A percentile compares a stretch with the other conserved stretches of the same genome.
Conservation (phyloP, 225 moss, liverwort and hornwort genomes). For the Polytrichum formosum region DNA sequence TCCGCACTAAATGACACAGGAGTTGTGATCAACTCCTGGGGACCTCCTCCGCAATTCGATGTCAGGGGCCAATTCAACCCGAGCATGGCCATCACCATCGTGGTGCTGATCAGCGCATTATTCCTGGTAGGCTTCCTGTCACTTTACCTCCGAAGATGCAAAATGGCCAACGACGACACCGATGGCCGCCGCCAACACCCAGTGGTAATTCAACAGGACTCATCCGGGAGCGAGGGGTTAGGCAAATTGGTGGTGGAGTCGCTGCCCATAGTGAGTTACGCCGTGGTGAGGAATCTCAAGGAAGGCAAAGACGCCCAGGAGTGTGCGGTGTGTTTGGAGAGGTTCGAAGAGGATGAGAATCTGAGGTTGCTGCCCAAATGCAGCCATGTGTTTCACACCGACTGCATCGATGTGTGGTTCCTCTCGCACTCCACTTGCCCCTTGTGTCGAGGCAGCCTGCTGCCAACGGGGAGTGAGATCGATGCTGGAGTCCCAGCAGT, state of each 20-base stretch:
- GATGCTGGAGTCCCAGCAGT: conserved; percentile 32
- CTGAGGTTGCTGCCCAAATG: conserved; percentile 65
- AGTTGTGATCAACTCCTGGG: no score
- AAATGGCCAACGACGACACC: conserved; percentile 14
- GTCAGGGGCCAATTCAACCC: conserved; percentile 12
- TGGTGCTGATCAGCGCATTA: conserved; percentile 35
- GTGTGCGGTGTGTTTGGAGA: conserved; percentile 74
- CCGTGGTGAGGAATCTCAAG: conserved; percentile 41
- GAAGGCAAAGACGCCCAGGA: conserved; percentile 42
- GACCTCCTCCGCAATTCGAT: no score
- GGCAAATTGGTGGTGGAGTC: conserved; percentile 29
- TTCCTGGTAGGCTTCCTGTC: conserved; percentile 38
- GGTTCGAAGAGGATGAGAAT: conserved; percentile 49
- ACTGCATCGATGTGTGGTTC: conserved; percentile 84
- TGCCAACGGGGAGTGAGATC: conserved; percentile 26
- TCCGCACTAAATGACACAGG: no score
- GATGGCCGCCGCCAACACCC: neutral
- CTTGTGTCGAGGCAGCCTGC: conserved; percentile 48
- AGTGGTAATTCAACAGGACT: conserved; percentile 1
- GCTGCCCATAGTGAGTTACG: conserved; percentile 45
- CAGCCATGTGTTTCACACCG: conserved; percentile 68
- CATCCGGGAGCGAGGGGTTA: conserved; percentile 25
- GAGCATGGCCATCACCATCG: conserved; percentile 47
- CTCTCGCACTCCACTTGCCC: conserved; percentile 75
- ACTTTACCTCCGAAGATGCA: conserved; percentile 38